Base-by-base conservation (phyloP, 2,329 filamentous ascomycete species). In the Diaporthe longicolla region DNA sequence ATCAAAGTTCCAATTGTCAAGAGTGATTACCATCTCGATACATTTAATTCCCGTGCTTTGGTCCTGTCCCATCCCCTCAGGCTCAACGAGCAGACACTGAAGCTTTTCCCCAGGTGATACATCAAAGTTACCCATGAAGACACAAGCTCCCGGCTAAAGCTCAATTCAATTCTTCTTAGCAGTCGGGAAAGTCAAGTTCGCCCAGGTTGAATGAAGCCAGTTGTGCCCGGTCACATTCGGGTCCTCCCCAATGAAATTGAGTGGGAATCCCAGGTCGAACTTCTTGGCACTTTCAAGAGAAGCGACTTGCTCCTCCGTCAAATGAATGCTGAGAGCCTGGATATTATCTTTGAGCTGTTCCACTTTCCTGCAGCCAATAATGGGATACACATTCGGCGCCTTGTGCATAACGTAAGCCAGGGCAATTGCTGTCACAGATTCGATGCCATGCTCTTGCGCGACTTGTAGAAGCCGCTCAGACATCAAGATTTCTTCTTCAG, bases 211-310 rank as follows among this genome's bases (percentile, higher is more conserved):
- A 29, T 58, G 50, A 24, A 70, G 68, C 50, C 50, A 70, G 54
- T 57, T 57, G 17, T 58, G 35, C 43, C 89, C 85, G 70, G 59
- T 66, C 5, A 72, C 50, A 17, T 50, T 61, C n/a, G 70, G 70
- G 8, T 71, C 69, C 13, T 26, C 69, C 8, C 69, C 69, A 9
- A 59, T 50, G 17, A 50, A 58, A 5, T 24, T 21, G 9, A 59
- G 37, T 8, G 69, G 69, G n/a, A 45, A 71, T 3, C 52, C 69
- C 19, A 48, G 5, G 19, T 71, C 55, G 13, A 71, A 71, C 24
- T 43, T 55, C 69, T 71, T 58, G 11, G 43, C 69, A 26, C 35
- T 59, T 19, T 71, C 69, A n/a, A 78, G 73, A n/a, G 75, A 74
- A n/a, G 76, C 55, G 57, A 78, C 68, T 26, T 76, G 76, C 32